These are phyloP conservation scores for Rubia balearica DNA, from an alignment of 305 asterid species.

Conservation along the genomic window DNA sequence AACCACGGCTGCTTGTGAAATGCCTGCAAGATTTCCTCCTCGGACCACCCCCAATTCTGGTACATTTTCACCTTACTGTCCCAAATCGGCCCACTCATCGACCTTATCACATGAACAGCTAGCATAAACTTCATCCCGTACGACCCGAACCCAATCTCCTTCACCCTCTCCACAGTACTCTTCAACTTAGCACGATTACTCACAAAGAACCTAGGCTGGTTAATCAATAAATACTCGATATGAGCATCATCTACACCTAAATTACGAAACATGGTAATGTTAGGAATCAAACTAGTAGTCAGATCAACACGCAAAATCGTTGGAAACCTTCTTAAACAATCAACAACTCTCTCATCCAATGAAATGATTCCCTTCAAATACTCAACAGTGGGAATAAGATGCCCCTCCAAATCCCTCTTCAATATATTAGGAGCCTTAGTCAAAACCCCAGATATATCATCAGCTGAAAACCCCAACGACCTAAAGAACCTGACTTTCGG, in stretches of 20 bases:
- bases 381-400: neutral
- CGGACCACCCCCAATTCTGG: constrained; percentile 27
- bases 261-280: constrained; percentile 5
- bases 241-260: constrained; percentile 16
- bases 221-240: neutral
- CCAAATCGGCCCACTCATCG: constrained; percentile 6
- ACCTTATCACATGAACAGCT: constrained; percentile 13
- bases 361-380: neutral
- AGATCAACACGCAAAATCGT: neutral
- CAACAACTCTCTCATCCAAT: neutral
- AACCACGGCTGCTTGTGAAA: constrained; percentile 25
- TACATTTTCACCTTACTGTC: neutral
- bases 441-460: neutral
- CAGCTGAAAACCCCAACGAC: neutral
- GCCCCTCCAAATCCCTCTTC: neutral
- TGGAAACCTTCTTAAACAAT: neutral
- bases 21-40: constrained; percentile 12
- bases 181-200: neutral
- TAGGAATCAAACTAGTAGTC: neutral
- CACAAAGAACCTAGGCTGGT: constrained; percentile 12
- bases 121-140: neutral
- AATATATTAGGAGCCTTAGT: neutral
- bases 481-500: constrained; percentile 19
- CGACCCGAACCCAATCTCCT: constrained; percentile 19
- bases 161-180: constrained; percentile 20